Percentiles rank a stretch among this genome's conserved stretches.
Conservation (phyloP, 257 asterid genomes). For the Solanum phureja region DNA sequence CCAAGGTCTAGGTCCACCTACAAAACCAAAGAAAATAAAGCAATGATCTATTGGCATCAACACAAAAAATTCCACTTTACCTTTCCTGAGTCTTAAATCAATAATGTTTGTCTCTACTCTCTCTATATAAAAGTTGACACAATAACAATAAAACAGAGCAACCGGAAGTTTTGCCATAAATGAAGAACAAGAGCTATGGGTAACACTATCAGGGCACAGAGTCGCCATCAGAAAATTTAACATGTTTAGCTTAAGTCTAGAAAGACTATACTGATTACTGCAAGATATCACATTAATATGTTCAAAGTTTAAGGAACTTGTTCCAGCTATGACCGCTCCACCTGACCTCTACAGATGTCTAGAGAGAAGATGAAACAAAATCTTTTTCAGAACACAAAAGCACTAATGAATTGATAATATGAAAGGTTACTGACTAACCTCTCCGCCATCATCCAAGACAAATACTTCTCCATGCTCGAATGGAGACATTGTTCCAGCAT, state of each 20-base stretch:
- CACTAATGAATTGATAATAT: not conserved
- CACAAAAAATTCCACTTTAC: not conserved
- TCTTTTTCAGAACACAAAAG: not conserved
- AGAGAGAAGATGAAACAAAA: not conserved
- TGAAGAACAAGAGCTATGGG: not conserved
- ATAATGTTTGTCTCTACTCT: not conserved
- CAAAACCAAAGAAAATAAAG: conserved; percentile 6
- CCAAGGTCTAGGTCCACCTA: conserved; percentile 99
- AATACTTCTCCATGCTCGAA: conserved; percentile 94
- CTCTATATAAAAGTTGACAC: not conserved
- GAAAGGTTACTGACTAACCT: conserved; percentile 41
- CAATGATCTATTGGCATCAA: not conserved
- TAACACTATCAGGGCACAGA: not conserved
- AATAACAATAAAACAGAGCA: not conserved
- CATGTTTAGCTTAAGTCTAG: not conserved
- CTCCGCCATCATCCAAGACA: conserved; percentile 95
- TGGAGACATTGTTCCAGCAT: conserved; percentile 98
- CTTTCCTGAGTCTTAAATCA: not conserved
- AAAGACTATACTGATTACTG: not conserved
- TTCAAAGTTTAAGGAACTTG: not conserved
- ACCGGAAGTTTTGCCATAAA: not conserved
- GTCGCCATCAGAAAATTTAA: not conserved
- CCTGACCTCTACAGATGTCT: not conserved
- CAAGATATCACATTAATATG: not conserved
- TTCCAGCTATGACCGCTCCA: not conserved